A percentile compares a stretch with the other conserved stretches of the same genome.
These are phyloP conservation scores for Cotoneaster glaucophyllus DNA, from an alignment of 306 rosid species.

Conservation along the genomic window DNA sequence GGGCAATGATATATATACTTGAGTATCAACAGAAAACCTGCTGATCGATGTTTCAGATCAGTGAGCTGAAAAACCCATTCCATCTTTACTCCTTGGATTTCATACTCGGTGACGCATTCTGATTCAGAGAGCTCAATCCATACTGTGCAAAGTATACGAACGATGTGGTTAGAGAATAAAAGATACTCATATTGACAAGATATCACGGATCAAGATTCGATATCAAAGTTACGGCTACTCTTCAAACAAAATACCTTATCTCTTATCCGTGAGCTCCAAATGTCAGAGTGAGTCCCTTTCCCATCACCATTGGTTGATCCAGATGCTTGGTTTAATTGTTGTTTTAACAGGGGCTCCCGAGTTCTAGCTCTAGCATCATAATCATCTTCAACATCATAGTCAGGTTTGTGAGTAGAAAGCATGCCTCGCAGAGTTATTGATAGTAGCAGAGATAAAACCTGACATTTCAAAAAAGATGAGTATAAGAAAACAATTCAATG, in stretches of 20 bases:
- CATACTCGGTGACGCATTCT: slow-evolving; percentile 30
- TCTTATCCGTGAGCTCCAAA: slow-evolving; percentile 82
- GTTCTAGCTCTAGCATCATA: slow-evolving; percentile 40
- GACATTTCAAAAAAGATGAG: slow-evolving; percentile 26
- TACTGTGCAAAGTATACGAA: slow-evolving; percentile 47
- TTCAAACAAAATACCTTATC: slow-evolving; percentile 59
- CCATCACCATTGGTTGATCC: slow-evolving; percentile 45
- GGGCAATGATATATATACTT: slow-evolving; percentile 21
- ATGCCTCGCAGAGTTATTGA: slow-evolving; percentile 64
- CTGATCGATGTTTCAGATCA: background rate
- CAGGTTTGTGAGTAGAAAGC: slow-evolving; percentile 45
- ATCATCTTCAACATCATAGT: slow-evolving; percentile 50
- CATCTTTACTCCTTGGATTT: slow-evolving; percentile 38
- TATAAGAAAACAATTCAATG: background rate
- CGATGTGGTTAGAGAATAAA: slow-evolving; percentile 7
- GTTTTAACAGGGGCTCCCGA: slow-evolving; percentile 62
- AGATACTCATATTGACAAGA: background rate
- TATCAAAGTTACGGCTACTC: background rate
- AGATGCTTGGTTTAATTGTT: slow-evolving; percentile 55
- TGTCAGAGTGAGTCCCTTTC: slow-evolving; percentile 48
- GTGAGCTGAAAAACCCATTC: background rate
- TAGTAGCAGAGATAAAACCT: slow-evolving; percentile 74
- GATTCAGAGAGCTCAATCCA: slow-evolving; percentile 48
- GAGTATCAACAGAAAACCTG: slow-evolving; percentile 17
- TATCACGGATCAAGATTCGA: background rate